Conservation (phyloP, 2,329 filamentous ascomycete genomes). For the Hymenoscyphus fructigenus region DNA sequence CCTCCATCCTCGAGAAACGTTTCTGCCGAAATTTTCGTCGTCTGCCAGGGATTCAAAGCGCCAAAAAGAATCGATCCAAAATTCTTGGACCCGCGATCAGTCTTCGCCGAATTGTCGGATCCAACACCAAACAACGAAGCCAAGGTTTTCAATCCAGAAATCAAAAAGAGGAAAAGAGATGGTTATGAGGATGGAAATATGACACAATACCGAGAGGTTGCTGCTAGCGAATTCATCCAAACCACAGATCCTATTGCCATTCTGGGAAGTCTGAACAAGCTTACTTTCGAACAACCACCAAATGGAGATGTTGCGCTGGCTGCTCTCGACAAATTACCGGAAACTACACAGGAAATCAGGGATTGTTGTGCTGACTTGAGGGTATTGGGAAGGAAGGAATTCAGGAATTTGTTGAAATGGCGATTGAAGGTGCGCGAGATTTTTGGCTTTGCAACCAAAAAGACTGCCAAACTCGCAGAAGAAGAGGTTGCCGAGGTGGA, state of each 20-base stretch:
- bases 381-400: conserved; percentile 90
- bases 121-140: conserved; percentile 92
- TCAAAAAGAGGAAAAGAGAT: conserved; percentile 96
- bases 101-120: conserved; percentile 89
- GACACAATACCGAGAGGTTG: conserved; percentile 84
- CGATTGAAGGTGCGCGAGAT: conserved; percentile 84
- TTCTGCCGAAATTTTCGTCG: conserved; percentile 97
- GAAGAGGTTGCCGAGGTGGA: conserved; percentile 80
- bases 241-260: conserved; percentile 91
- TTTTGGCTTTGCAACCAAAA: conserved; percentile 80
- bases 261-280: conserved; percentile 78
- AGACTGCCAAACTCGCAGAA: conserved; percentile 44
- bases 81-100: conserved; percentile 83
- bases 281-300: conserved; percentile 77
- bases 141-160: conserved; percentile 95
- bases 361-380: conserved; percentile 80
- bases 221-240: conserved; percentile 91
- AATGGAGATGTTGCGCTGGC: conserved; percentile 85
- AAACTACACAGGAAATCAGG: conserved; percentile 81
- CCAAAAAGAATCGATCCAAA: conserved; percentile 91
- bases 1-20: conserved; percentile 94
- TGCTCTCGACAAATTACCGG: conserved; percentile 79
- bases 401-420: conserved; percentile 87
- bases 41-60: conserved; percentile 92
- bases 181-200: conserved; percentile 97